Percentiles rank a stretch among this genome's conserved stretches.
Evolutionary conservation across 164 flowering plant genomes (phyloP).

Genomic region (Aristolochia fimbriata): DNA sequence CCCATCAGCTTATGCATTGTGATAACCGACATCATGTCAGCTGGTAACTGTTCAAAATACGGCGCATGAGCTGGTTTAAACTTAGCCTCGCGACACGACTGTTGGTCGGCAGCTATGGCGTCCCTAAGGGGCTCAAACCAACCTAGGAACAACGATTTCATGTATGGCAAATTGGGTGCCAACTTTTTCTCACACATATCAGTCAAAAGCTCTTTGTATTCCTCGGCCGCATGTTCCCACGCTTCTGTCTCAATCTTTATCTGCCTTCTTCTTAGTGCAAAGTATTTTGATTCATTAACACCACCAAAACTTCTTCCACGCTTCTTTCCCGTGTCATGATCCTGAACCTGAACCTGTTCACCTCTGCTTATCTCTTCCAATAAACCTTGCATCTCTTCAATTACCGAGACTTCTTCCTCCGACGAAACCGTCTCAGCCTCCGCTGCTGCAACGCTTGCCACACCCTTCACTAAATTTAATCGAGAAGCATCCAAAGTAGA

Average conservation of each 20-base stretch:
- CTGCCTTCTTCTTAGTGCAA: conserved; percentile 49
- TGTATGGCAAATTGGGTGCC: conserved; percentile 90
- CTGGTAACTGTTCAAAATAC: conserved; percentile 58
- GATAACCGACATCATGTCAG: conserved; percentile 89
- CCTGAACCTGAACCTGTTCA: conserved; percentile 14
- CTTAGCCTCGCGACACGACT: conserved; percentile 36
- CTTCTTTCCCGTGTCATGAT: conserved; percentile 6
- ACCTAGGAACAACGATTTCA: conserved; percentile 89
- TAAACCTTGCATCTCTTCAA: conserved; percentile 38
- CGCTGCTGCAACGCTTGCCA: conserved; percentile 54
- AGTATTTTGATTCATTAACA: conserved; percentile 28
- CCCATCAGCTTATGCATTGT: conserved; percentile 95
- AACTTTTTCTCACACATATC: conserved; percentile 90
- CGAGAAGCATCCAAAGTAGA: not conserved
- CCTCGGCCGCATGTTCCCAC: conserved; percentile 78
- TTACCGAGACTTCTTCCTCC: conserved; percentile 41
- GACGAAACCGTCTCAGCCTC: conserved; percentile 54
- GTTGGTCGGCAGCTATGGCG: conserved; percentile 60
- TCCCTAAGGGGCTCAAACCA: conserved; percentile 88
- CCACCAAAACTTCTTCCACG: conserved; percentile 13
- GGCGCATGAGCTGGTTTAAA: conserved; percentile 33
- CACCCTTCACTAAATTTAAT: conserved; percentile 21
- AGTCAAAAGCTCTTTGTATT: conserved; percentile 66
- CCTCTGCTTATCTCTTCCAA: conserved; percentile 30
- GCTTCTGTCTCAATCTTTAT: conserved; percentile 86